phyloP scores from a whole-genome alignment of 2,329 filamentous ascomycete genomes.

The Colletotrichum sp. region DNA sequence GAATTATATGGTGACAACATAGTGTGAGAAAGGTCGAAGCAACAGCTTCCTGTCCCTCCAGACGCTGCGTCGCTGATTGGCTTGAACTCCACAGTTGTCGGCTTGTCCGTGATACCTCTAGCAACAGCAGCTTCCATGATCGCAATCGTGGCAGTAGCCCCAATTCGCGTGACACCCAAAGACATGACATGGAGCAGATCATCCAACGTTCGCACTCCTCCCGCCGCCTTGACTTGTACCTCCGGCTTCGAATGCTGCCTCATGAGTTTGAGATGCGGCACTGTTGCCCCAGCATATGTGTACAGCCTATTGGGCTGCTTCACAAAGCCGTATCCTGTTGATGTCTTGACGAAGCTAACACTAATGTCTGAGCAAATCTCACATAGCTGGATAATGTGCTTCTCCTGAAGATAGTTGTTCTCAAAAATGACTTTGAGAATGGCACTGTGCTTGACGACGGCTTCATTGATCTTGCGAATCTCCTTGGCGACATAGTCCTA shows the following conservation, averaged over 20 bases:
- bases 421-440: slow-evolving; percentile 68
- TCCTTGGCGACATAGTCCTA: slow-evolving; percentile 62
- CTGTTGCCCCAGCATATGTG: slow-evolving; percentile 57
- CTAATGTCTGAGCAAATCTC: slow-evolving; percentile 54
- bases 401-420: slow-evolving; percentile 58
- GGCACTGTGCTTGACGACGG: slow-evolving; percentile 46
- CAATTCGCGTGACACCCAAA: slow-evolving; percentile 59
- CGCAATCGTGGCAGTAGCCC: slow-evolving; percentile 57
- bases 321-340: slow-evolving; percentile 65
- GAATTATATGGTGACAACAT: neutral
- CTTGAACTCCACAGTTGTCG: slow-evolving; percentile 16
- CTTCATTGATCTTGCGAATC: slow-evolving; percentile 53
- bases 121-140: slow-evolving; percentile 60
- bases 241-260: slow-evolving; percentile 42
- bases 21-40: neutral
- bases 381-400: slow-evolving; percentile 57
- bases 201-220: slow-evolving; percentile 61
- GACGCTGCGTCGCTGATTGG: neutral
- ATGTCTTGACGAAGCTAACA: slow-evolving; percentile 66
- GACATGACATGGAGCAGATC: slow-evolving; percentile 59
- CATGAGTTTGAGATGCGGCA: slow-evolving; percentile 59
- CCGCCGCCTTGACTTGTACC: slow-evolving; percentile 63
- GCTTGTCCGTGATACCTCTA: slow-evolving; percentile 47
- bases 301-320: slow-evolving; percentile 58
- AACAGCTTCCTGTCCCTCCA: neutral